Evolutionary conservation across 768 basidiomycete species (phyloP), one percentile per base, ranked within the genome.

Genomic region (Mycena crocata): DNA sequence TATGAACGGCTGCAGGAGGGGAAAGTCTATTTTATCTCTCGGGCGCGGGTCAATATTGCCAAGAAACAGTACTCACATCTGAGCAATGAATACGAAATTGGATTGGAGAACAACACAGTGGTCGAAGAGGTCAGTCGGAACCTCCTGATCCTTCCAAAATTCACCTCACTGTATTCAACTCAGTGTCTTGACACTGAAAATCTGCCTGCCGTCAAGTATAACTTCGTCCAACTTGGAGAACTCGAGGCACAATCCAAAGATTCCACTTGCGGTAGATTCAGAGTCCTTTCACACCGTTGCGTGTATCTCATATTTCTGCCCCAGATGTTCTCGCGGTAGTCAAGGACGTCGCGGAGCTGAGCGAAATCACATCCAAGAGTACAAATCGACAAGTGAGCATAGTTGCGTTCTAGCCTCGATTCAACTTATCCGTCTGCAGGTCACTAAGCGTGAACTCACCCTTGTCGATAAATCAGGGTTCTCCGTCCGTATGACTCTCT

Each of bases 11-110:
- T 99, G 23, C 87, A 96, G 70, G 96, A 98, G 77, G 93, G 93
- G 54, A 96, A 96, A 74, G 96, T 96, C 10, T 99, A 96, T 77
- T 95, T 85, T 74, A 84, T 99, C 59, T 95, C 95, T 0, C 93
- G 92, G 75, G 98, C 93, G 6, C 88, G 94, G 54, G 92, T 99
- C 74, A 94, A 95, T 73, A 89, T 98, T 19, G 97, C 96, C 35
- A 99, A 98, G 83, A 98, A 96, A 81, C 96, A 98, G 79, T 99
- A 97, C 78, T 92, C 88, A 35, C 95, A 93, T 74, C 79, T 97
- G 55, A 81, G 85, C 68, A 98, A 96, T 75, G 96, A 99, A 74
- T 99, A 98, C 73, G 96, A 99, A 76, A 87, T 99, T 68, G 85
- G 82, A 55, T 84, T 99, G n/a, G 94, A 96, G 69, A 88, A 86